Evolutionary conservation across 202 grass and related monocot species (phyloP).

Genomic region (Bolboschoenoplectus hybrid): DNA sequence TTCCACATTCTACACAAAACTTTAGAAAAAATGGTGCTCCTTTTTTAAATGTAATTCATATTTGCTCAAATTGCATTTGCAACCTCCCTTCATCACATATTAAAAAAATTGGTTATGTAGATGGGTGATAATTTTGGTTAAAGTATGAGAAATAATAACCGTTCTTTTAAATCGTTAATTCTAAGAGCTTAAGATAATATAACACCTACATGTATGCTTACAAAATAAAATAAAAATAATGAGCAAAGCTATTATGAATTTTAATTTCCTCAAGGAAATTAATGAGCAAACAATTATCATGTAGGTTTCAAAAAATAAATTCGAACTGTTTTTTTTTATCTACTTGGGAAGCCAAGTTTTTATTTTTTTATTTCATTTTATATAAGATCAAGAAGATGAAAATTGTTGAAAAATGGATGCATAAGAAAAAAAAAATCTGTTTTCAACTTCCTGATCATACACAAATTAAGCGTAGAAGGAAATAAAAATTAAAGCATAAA

Average conservation of each 20-base stretch:
- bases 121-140: not conserved
- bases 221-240: not conserved
- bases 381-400: not conserved
- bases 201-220: not conserved
- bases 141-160: not conserved
- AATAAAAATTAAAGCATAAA: not conserved
- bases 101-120: not conserved
- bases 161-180: not conserved
- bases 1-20: not conserved
- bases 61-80: constrained; percentile 17
- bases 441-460: not conserved
- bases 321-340: not conserved
- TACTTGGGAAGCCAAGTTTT: not conserved
- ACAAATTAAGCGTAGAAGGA: not conserved
- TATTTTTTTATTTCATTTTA: not conserved
- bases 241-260: not conserved
- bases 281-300: no score
- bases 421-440: not conserved
- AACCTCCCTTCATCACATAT: constrained; percentile 12
- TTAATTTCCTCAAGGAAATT: no score
- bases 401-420: not conserved
- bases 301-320: not conserved
- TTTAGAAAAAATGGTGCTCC: not conserved
- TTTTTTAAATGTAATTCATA: not conserved
- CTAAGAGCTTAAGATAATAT: not conserved